These are phyloP conservation scores for Actinomucor elegans DNA, from an alignment of 371 early-diverging fungal species.

Conservation along the genomic window DNA sequence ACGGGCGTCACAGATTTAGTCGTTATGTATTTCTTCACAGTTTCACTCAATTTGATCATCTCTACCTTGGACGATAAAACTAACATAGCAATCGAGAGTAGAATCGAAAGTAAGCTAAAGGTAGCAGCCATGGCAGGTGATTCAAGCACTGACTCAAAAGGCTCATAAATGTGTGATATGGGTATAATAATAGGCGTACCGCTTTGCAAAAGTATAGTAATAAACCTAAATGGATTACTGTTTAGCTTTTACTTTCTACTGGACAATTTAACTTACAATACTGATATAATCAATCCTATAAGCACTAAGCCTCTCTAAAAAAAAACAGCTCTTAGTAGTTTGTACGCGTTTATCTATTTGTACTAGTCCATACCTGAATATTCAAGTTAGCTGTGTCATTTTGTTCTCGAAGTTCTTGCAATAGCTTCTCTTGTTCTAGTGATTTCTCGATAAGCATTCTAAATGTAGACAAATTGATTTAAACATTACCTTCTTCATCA, in stretches of 20 bases:
- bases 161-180: constrained; percentile 20
- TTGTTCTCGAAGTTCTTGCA: constrained; percentile 32
- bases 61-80: not conserved
- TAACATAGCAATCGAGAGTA: constrained; percentile 14
- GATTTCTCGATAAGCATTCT: not conserved
- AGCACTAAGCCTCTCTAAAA: constrained; percentile 26
- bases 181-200: constrained; percentile 21
- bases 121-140: constrained; percentile 2
- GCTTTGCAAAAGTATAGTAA: constrained; percentile 15
- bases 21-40: too few relatives aligned
- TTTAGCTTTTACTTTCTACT: too few relatives aligned
- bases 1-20: too few relatives aligned
- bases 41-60: too few relatives aligned
- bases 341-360: not conserved
- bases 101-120: constrained; percentile 4
- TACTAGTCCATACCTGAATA: constrained; percentile 26
- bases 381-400: constrained; percentile 33
- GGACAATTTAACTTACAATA: constrained; percentile 25
- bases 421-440: constrained; percentile 35
- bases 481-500: constrained; percentile 39
- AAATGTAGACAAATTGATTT: not conserved
- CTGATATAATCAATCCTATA: constrained; percentile 20
- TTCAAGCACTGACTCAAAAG: constrained; percentile 1
- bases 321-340: too few relatives aligned
- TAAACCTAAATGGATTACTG: constrained; percentile 18